These are phyloP conservation scores for Chytridium lagenaria DNA, from an alignment of 371 early-diverging fungal species.

Conservation along the genomic window DNA sequence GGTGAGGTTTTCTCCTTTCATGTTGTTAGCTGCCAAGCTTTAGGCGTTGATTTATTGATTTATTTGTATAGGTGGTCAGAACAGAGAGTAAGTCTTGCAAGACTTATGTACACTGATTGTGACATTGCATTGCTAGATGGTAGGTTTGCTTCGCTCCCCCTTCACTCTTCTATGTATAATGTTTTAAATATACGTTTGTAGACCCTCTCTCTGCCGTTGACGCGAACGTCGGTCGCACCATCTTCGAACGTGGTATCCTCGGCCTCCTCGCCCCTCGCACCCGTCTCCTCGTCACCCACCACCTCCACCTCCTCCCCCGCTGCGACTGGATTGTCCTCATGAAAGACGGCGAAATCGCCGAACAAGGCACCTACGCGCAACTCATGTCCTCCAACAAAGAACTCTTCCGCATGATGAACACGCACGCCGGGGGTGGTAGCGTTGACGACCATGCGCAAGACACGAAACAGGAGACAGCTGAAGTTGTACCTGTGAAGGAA, in stretches of 20 bases:
- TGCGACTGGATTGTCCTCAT: constrained; percentile 63
- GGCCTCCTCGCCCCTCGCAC: constrained; percentile 46
- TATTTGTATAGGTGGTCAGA: constrained; percentile 60
- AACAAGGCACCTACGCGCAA: constrained; percentile 61
- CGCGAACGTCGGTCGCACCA: constrained; percentile 43
- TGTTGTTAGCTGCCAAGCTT: not conserved
- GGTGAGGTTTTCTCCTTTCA: constrained; percentile 32
- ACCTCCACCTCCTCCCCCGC: constrained; percentile 68
- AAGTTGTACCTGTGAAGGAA: not conserved
- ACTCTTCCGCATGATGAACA: constrained; percentile 35
- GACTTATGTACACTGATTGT: constrained; percentile 46
- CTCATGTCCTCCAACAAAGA: constrained; percentile 58
- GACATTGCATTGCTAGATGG: constrained; percentile 39
- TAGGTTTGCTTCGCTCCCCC: constrained; percentile 39
- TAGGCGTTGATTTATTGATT: too few species aligned
- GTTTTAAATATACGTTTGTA: too few species aligned
- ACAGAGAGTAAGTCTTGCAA: constrained; percentile 63
- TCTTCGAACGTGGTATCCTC: constrained; percentile 47
- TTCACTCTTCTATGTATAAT: constrained; percentile 41
- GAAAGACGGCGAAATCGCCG: constrained; percentile 62
- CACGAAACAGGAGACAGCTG: not conserved
- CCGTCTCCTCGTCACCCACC: constrained; percentile 57
- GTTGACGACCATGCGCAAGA: constrained; percentile 20
- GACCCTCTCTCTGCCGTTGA: constrained; percentile 57
- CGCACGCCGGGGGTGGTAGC: not conserved